Evolutionary conservation across 768 basidiomycete genomes (phyloP).

Genomic region (Kwoniella bestiolae): DNA sequence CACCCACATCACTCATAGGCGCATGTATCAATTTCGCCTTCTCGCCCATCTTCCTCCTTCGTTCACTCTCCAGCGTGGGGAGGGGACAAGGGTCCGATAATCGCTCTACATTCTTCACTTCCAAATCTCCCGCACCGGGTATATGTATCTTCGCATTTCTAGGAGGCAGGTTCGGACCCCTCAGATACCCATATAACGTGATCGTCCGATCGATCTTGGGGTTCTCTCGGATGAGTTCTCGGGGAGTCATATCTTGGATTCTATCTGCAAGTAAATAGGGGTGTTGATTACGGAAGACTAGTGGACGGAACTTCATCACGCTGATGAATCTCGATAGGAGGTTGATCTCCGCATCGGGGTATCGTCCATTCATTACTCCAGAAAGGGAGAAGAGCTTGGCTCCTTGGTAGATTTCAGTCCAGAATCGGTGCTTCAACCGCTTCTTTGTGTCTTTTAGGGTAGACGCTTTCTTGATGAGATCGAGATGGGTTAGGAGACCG

Average conservation of each 20-base stretch:
- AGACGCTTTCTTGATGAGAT: constrained; percentile 90
- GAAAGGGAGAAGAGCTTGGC: constrained; percentile 98
- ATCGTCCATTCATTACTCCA: constrained; percentile 94
- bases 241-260: constrained; percentile 88
- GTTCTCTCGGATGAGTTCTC: constrained; percentile 75
- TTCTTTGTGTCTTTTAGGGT: constrained; percentile 90
- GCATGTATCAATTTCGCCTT: constrained; percentile 94
- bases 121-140: constrained; percentile 90
- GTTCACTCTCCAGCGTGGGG: constrained; percentile 88
- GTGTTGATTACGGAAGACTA: constrained; percentile 92
- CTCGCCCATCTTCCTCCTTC: constrained; percentile 84
- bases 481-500: constrained; percentile 91
- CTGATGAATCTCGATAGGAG: constrained; percentile 95
- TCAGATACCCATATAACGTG: constrained; percentile 91
- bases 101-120: constrained; percentile 70
- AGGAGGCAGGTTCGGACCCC: constrained; percentile 65
- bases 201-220: constrained; percentile 93
- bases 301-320: constrained; percentile 98
- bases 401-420: constrained; percentile 99
- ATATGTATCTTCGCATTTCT: constrained; percentile 75
- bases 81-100: constrained; percentile 95
- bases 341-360: constrained; percentile 94
- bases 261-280: constrained; percentile 94
- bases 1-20: constrained; percentile 98
- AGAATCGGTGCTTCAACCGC: constrained; percentile 93